Conservation (phyloP, 78 protist species). For the Dictyostelium intermedium region DNA sequence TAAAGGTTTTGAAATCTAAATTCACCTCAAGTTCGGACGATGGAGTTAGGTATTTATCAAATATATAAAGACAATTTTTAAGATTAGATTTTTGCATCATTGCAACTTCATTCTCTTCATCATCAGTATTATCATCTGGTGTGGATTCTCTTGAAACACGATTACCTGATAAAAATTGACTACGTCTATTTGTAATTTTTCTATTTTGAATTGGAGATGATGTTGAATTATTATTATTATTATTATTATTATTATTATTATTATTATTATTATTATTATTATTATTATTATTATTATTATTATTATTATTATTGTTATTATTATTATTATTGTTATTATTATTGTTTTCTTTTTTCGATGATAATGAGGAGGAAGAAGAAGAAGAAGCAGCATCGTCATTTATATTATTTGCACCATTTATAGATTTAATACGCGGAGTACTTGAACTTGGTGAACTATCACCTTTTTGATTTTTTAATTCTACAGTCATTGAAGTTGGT, state of each 20-base stretch:
- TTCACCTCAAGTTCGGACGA: conserved; percentile 49
- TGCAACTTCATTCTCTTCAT: neutral
- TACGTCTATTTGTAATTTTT: neutral
- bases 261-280: neutral
- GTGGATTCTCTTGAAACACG: conserved; percentile 5
- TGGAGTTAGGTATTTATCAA: conserved; percentile 61
- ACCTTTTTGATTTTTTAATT: neutral
- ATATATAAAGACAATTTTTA: conserved; percentile 8
- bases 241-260: neutral
- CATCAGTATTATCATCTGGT: neutral
- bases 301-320: neutral
- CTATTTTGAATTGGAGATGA: neutral
- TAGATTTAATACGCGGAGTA: neutral
- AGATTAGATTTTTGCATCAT: neutral
- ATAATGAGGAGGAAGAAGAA: neutral
- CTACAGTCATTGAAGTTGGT: neutral
- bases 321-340: neutral
- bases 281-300: neutral
- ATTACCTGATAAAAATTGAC: conserved; percentile 1
- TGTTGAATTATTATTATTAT: neutral
- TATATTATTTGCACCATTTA: neutral
- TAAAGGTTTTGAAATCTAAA: conserved; percentile 56
- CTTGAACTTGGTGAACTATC: neutral
- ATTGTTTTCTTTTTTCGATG: neutral
- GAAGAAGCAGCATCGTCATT: neutral